Base-by-base conservation (phyloP, 139 green algal genomes). In the Chlorella vulgaris region DNA sequence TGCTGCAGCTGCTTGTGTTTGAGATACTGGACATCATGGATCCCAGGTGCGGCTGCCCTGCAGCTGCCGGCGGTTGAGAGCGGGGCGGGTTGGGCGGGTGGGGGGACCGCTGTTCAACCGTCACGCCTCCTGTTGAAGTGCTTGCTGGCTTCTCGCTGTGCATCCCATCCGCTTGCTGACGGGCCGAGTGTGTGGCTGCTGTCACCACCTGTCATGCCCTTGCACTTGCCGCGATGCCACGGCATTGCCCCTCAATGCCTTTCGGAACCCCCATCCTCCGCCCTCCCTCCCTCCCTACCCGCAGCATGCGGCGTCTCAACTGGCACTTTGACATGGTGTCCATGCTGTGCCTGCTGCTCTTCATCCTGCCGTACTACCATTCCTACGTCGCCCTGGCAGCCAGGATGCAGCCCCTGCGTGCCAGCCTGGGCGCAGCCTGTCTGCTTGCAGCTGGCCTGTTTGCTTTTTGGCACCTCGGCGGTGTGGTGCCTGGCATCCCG, bases 1-100 rank as follows among this genome's bases (percentile, higher is more conserved):
- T 98, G 43, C 81, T 98, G 65, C 80, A 95, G 71, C 85, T 99
- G 35, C 88, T 99, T 2, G 80, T 98, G 2, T 97, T 93, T 78
- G 96, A 99, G 74, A 93, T 98, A 4, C 82, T 96, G 21, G 89
- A 86, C 65, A 62, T 95, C 8, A 88, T 98, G 67, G 70, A 84
- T 35, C 65, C 78, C 5, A 80, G 80, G 84, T 88, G 39, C 58
- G 80, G n/a, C n/a, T 24, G 26, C 0, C 13, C 58, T 38, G 33
- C 4, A 26, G 4, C 29, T 8, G 3, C 18, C 24, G 22, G 40
- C 35, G 39, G 67, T 58, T 24, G 35, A 7, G 67, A 38, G 22
- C 51, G 40, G 29, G 21, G 21, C 29, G 24, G 28, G 10, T 24
- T 33, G 55, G 40, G 40, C 67, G 60, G 66, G 69, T 51, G 7